Conservation (phyloP, 2,329 filamentous ascomycete species). For the Endoconidiophora polonica region DNA sequence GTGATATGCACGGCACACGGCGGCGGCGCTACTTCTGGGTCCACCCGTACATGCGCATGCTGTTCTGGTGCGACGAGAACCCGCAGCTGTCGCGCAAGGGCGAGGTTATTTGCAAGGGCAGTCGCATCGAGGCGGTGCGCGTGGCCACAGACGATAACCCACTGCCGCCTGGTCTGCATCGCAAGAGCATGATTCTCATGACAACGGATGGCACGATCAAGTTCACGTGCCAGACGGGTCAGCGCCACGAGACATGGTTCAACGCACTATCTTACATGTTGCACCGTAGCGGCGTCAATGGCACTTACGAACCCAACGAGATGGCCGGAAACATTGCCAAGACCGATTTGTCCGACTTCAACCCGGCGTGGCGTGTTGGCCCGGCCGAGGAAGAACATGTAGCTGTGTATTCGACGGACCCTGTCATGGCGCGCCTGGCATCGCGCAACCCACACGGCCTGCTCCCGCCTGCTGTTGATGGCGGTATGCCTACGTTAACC, state of each 20-base stretch:
- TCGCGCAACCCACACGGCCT: conserved; percentile 15
- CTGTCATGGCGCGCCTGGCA: conserved; percentile 4
- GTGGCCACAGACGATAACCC: conserved; percentile 91
- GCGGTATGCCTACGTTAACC: conserved; percentile 8
- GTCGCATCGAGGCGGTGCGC: conserved; percentile 80
- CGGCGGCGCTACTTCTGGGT: conserved; percentile 98
- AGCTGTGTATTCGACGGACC: conserved; percentile 7
- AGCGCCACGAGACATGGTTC: conserved; percentile 96
- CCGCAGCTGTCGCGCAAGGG: conserved; percentile 61
- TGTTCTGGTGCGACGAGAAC: conserved; percentile 93
- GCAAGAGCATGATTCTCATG: conserved; percentile 80
- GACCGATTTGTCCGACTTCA: conserved; percentile 64
- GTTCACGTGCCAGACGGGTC: conserved; percentile 84
- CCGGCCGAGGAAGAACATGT: conserved; percentile 8
- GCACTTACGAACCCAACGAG: conserved; percentile 35
- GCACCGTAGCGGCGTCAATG: conserved; percentile 53
- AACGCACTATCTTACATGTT: conserved; percentile 90
- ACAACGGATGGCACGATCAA: conserved; percentile 80
- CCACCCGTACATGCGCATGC: conserved; percentile 85
- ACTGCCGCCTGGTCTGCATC: conserved; percentile 82
- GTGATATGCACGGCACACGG: conserved; percentile 72
- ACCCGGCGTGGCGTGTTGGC: conserved; percentile 34
- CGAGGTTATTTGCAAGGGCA: conserved; percentile 70
- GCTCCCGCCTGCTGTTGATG: conserved; percentile 32
- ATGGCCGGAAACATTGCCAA: conserved; percentile 39